Base-by-base conservation (phyloP, 2,329 filamentous ascomycete species). In the Alternaria triticina region DNA sequence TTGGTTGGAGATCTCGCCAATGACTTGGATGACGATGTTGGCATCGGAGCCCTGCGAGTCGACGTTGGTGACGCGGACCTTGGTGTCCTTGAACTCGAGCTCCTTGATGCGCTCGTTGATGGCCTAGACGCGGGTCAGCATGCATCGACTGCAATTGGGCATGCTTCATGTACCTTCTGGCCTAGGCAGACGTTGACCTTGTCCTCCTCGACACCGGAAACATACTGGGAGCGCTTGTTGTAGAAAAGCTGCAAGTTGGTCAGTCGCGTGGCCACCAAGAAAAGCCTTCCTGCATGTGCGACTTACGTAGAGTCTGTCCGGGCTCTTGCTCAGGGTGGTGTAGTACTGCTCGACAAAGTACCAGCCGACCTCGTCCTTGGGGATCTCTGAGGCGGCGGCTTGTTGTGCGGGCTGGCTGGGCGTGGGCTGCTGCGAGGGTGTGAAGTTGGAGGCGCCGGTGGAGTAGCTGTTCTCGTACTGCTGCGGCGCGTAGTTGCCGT, bases 261-360 rank as follows among this genome's bases (percentile, higher is more conserved):
- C 67, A 80, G 73, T 62, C 58, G 30, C 22, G n/a, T 49, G 30
- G 43, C 13, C 12, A 28, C 25, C 23, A 3, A n/a, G n/a, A 28
- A 50, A 23, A 20, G 23, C 40, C 12, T 27, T 30, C 20, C 54
- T 44, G 25, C 12, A 11, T 15, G 20, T 23, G 40, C 17, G 27
- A 67, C 83, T 74, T 78, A 86, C 84, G 79, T 94, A 95, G 75
- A 99, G 91, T 83, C 96, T 96, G 79, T 97, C 94, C 22, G 96
- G 94, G 70, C 86, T 92, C 83, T 95, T 94, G 89, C 94, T 97
- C 78, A 99, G 85, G 66, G 94, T 99, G 73, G 93, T 98, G 84
- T 99, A 99, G 86, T 97, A 99, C 83, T 97, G 94, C 87, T 98
- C 94, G 62, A 99, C 96, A 74, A 99, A 99, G 85, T 95, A 98